Percentiles rank a stretch among this genome's conserved stretches.
phyloP scores from a whole-genome alignment of 805 yeast species.

The Cyberlindnera euphorbiae region DNA sequence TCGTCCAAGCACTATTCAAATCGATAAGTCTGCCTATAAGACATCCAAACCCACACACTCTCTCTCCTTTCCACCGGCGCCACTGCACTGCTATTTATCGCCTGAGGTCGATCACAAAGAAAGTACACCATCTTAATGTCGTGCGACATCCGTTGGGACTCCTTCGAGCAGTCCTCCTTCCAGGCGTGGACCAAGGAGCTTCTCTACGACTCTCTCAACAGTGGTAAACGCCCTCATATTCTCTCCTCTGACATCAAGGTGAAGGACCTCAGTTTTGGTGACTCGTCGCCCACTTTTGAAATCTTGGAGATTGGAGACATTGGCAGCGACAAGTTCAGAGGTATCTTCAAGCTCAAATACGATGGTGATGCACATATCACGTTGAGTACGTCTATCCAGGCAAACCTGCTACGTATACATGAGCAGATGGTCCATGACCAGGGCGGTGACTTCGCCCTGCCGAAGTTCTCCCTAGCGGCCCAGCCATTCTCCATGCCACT shows the following conservation, averaged over 20 bases:
- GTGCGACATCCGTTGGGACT: conserved; percentile 72
- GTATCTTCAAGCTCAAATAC: conserved; percentile 74
- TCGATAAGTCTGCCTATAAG: too few species aligned
- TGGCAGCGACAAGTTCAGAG: conserved; percentile 70
- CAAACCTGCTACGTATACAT: conserved; percentile 74
- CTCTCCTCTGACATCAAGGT: conserved; percentile 66
- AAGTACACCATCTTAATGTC: too few species aligned
- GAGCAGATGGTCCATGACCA: conserved; percentile 23
- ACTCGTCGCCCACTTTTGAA: conserved; percentile 69
- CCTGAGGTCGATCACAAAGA: too few species aligned
- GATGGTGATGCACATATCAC: conserved; percentile 73
- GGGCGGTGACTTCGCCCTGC: conserved; percentile 52
- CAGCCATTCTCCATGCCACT: conserved; percentile 75
- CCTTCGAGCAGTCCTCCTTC: conserved; percentile 61
- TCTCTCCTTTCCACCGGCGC: too few species aligned
- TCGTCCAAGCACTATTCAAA: neutral
- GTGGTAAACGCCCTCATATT: conserved; percentile 66
- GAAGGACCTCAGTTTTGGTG: conserved; percentile 67
- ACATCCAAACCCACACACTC: too few species aligned
- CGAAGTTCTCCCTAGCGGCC: conserved; percentile 59
- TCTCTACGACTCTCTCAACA: conserved; percentile 66
- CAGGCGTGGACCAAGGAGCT: conserved; percentile 59
- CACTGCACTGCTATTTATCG: too few species aligned
- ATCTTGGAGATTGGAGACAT: conserved; percentile 80
- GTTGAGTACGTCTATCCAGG: conserved; percentile 75